Conservation (phyloP, 1,284 basidiomycete species). For the Rhodotorula sp. region DNA sequence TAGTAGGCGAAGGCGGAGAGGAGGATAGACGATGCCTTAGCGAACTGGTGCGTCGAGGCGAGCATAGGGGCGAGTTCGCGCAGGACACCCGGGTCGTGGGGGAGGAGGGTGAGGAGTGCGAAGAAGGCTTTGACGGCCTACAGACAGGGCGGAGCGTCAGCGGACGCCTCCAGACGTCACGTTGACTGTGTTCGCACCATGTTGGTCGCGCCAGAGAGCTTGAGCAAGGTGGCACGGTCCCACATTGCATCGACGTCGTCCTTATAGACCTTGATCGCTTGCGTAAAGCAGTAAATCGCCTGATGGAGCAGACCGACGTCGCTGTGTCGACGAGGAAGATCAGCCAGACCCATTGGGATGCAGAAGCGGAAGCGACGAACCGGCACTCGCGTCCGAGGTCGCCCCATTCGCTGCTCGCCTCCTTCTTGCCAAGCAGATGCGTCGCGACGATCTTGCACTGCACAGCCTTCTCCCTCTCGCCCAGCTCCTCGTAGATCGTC, state of each 20-base stretch:
- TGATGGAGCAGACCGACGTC: constrained; percentile 72
- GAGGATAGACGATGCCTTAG: constrained; percentile 63
- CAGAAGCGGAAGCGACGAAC: constrained; percentile 51
- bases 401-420: constrained; percentile 78
- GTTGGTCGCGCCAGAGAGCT: constrained; percentile 67
- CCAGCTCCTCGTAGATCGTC: constrained; percentile 50
- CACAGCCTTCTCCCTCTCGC: constrained; percentile 67
- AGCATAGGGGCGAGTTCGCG: constrained; percentile 76
- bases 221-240: constrained; percentile 82
- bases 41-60: constrained; percentile 65
- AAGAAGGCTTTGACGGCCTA: constrained; percentile 74
- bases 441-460: constrained; percentile 86
- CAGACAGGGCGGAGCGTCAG: neutral
- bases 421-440: constrained; percentile 66
- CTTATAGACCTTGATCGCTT: constrained; percentile 75
- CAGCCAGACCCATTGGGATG: neutral
- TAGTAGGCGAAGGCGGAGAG: constrained; percentile 60
- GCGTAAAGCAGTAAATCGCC: constrained; percentile 86
- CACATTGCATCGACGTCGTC: constrained; percentile 80
- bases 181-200: constrained; percentile 62
- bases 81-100: constrained; percentile 77
- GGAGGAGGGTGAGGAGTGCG: constrained; percentile 69
- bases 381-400: constrained; percentile 67
- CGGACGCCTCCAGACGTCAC: no score
- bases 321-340: constrained; percentile 49